Base-by-base conservation (phyloP, 1,284 basidiomycete genomes). In the Apiotrichum siamense region DNA sequence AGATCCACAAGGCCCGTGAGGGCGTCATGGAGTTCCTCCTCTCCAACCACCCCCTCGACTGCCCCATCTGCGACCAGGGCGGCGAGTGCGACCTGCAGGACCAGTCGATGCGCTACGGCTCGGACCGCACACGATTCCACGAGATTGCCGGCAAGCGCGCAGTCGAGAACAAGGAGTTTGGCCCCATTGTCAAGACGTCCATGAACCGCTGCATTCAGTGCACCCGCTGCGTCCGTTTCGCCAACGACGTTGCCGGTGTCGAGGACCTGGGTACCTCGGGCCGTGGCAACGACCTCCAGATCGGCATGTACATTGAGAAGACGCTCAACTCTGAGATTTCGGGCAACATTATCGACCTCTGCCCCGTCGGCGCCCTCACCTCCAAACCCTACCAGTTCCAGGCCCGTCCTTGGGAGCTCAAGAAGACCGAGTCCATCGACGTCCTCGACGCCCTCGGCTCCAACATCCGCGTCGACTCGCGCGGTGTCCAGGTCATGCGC, bases 161-260 rank as follows among this genome's bases (percentile, higher is more conserved):
- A 1, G 88, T 96, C 18, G 94, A 97, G 77, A 88, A 99, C 81
- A 99, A 98, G 80, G 87, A 98, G 70, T 81, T 99, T 29, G 96
- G 96, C 7, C 96, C 96, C 12, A 82, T 99, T 44, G 91, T 99
- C 73, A 98, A 98, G 64, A 97, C 96, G 4, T 90, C 88, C 56
- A 99, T 99, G 94, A 99, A 93, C 75, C 84, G 94, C 52, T 98
- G 96, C 78, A 98, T 99, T 65, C 96, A 99, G 76, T 99, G 94
- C 78, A 98, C 94, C 13, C 90, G 96, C 60, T 99, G 96, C 73
- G 91, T 98, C 33, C 88, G 96, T 55, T 99, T 97, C 72, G 93
- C 93, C 46, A 98, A 98, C 77, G 94, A 99, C 72, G 91, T 98
- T 45, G 96, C 96, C 3, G 96, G 96, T 61, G 92, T 97, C 10